Conservation (phyloP, 176 grass and related monocot genomes). For the Pontederia crassipes region DNA sequence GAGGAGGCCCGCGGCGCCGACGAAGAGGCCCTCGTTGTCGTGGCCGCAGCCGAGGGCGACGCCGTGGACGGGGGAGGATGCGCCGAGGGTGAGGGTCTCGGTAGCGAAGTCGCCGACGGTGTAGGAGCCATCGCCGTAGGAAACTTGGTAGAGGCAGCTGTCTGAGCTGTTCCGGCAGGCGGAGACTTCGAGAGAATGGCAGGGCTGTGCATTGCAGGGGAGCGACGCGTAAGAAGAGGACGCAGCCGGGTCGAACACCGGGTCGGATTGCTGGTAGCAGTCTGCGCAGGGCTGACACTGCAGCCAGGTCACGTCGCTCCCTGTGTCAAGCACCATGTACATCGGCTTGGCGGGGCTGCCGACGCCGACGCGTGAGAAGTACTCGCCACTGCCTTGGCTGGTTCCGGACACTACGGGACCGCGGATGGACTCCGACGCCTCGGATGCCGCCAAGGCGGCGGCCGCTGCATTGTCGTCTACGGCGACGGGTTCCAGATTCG, state of each 20-base stretch:
- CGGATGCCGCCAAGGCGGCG: conserved; percentile 18
- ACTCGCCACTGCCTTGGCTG: conserved; percentile 80
- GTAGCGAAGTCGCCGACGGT: conserved; percentile 86
- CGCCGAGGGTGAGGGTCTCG: conserved; percentile 62
- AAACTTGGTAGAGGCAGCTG: conserved; percentile 26
- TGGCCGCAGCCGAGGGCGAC: conserved; percentile 88
- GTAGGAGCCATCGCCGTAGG: conserved; percentile 95
- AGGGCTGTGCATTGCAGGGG: conserved; percentile 44
- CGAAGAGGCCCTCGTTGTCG: conserved; percentile 91
- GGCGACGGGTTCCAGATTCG: conserved; percentile 35
- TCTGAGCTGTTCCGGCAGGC: conserved; percentile 66
- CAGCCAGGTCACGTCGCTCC: conserved; percentile 91
- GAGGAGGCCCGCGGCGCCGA: conserved; percentile 64
- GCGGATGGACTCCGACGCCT: conserved; percentile 26
- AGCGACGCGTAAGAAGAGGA: conserved; percentile 64
- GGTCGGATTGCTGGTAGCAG: conserved; percentile 91
- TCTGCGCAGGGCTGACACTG: conserved; percentile 91
- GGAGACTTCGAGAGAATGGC: conserved; percentile 58
- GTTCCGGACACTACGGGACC: conserved; percentile 86
- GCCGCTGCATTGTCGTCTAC: background rate
- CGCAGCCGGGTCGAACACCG: conserved; percentile 53
- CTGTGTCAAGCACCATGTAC: conserved; percentile 92
- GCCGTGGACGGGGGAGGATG: conserved; percentile 30
- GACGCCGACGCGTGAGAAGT: conserved; percentile 78
- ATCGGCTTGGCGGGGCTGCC: conserved; percentile 53